These are phyloP conservation scores for Ichthyophthirius multifiliis DNA, from an alignment of 169 alveolate species.

Conservation along the genomic window DNA sequence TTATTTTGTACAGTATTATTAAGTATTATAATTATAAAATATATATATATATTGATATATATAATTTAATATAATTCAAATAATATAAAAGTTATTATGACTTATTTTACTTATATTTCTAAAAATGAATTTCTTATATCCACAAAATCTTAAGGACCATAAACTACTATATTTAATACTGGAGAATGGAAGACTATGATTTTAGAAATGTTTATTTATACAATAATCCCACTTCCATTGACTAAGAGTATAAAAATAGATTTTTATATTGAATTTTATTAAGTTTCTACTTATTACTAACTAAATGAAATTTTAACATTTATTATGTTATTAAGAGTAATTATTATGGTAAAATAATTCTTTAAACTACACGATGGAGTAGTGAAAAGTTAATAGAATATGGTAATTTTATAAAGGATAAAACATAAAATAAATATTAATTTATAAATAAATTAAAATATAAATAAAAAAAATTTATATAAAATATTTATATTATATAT, in stretches of 20 bases:
- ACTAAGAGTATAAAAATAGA: neutral
- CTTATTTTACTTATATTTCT: neutral
- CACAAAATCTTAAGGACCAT: neutral
- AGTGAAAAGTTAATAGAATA: neutral
- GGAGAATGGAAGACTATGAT: neutral
- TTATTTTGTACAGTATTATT: neutral
- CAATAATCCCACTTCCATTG: neutral
- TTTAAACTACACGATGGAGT: neutral
- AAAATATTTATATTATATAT: too few species aligned
- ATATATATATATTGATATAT: neutral
- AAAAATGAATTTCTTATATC: neutral
- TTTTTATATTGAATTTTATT: neutral
- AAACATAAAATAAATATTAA: too few species aligned
- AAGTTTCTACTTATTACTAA: neutral
- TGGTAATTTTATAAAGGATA: neutral
- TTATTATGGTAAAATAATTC: neutral
- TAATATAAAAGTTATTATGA: neutral
- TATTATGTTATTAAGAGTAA: neutral
- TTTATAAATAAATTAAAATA: too few species aligned
- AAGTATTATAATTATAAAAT: neutral
- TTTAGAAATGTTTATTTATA: neutral
- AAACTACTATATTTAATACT: neutral
- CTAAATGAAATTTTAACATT: neutral
- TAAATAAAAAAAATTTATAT: too few species aligned
- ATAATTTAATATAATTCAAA: too few species aligned